Conservation (phyloP, 31 red algal species). For the Odonthalia washingtoniensis region DNA sequence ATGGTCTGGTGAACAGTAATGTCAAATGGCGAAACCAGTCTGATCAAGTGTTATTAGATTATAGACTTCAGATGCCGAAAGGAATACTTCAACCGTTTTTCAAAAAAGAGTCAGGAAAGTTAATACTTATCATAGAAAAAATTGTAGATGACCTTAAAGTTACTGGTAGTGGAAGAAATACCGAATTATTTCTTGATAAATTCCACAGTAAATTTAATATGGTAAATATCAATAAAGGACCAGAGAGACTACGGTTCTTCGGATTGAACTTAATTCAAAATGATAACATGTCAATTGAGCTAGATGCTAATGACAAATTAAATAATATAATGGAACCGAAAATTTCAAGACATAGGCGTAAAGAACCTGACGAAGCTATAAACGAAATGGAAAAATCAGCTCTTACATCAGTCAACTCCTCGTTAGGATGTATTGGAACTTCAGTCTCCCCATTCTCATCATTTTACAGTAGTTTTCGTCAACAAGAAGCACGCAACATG, state of each 20-base stretch:
- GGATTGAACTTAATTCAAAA: conserved; percentile 17
- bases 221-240: neutral
- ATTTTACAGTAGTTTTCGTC: neutral
- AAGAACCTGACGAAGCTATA: neutral
- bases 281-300: neutral
- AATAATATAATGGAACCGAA: neutral
- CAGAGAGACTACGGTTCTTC: neutral
- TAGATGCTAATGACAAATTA: conserved; percentile 14
- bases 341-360: neutral
- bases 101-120: neutral
- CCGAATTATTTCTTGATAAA: neutral
- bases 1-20: conserved; percentile 25
- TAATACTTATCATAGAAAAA: neutral
- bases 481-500: neutral
- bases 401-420: conserved; percentile 17
- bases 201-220: conserved; percentile 22
- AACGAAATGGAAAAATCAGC: conserved; percentile 17
- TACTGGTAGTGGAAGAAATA: neutral
- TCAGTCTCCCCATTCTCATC: neutral
- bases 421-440: conserved; percentile 14
- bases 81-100: neutral
- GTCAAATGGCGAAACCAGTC: conserved; percentile 25
- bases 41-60: no score
- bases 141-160: conserved; percentile 31
- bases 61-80: neutral